Evolutionary conservation across 73 alveolate genomes (phyloP).

Genomic region (Blepharisma japonicum): DNA sequence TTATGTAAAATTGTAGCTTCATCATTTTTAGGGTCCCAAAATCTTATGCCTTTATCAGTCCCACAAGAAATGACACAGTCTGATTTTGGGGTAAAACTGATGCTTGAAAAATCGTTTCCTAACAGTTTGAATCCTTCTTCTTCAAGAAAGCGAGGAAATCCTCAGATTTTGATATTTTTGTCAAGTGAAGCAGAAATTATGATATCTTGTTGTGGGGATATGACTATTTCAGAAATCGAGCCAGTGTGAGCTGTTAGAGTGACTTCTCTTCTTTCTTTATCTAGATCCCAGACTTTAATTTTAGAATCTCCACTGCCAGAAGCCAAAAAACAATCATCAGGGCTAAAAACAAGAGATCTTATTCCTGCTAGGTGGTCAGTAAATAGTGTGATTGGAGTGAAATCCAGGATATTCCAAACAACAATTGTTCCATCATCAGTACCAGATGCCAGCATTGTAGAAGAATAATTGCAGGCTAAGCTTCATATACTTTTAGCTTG

Average conservation of each 20-base stretch:
- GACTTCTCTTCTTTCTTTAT: slow-evolving; percentile 24
- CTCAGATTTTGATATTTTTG: neutral
- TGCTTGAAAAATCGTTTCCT: neutral
- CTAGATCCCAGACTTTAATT: slow-evolving; percentile 17
- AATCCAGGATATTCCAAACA: slow-evolving; percentile 25
- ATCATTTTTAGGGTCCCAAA: neutral
- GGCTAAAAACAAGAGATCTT: neutral
- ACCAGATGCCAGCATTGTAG: slow-evolving; percentile 3
- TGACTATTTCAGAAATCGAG: neutral
- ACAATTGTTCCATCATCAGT: neutral
- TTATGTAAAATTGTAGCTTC: neutral
- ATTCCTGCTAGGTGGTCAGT: slow-evolving; percentile 7
- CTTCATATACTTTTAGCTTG: neutral
- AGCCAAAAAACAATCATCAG: neutral
- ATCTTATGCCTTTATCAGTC: slow-evolving; percentile 3
- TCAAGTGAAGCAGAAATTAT: neutral
- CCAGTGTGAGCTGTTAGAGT: neutral
- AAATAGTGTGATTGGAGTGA: neutral
- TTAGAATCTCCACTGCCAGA: slow-evolving; percentile 8
- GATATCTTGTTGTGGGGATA: neutral
- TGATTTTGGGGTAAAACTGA: neutral
- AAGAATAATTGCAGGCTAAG: neutral
- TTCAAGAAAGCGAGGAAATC: slow-evolving; percentile 20
- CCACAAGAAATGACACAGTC: slow-evolving; percentile 20
- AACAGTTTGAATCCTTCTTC: neutral